phyloP scores from a whole-genome alignment of 2,329 filamentous ascomycete species.

The Sordariomycetes sp. region DNA sequence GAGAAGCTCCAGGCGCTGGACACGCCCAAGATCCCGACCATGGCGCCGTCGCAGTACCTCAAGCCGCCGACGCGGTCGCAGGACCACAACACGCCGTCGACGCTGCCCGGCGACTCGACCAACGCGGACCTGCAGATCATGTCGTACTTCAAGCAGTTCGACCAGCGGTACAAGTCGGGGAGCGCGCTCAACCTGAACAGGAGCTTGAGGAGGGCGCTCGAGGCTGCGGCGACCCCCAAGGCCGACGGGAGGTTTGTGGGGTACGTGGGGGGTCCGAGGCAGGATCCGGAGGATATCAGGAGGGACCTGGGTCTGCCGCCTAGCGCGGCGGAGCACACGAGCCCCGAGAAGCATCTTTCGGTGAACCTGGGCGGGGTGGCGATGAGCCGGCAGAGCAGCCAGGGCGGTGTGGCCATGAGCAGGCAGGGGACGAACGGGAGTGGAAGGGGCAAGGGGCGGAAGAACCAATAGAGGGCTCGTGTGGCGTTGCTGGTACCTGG shows the following conservation, averaged over 20 bases:
- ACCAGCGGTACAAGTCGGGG: constrained; percentile 39
- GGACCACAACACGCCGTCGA: constrained; percentile 45
- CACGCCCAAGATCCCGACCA: constrained; percentile 45
- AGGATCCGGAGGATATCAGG: constrained; percentile 36
- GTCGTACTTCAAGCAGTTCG: constrained; percentile 46
- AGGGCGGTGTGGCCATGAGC: constrained; percentile 46
- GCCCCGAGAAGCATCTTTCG: neutral
- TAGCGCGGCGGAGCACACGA: constrained; percentile 18
- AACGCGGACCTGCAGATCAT: constrained; percentile 46
- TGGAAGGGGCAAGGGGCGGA: constrained; percentile 33
- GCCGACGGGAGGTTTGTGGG: constrained; percentile 36
- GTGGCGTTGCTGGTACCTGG: neutral
- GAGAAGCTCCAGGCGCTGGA: constrained; percentile 44
- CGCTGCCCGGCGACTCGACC: constrained; percentile 40
- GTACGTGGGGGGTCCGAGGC: constrained; percentile 29
- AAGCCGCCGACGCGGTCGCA: constrained; percentile 43
- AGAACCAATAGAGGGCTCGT: constrained; percentile 13
- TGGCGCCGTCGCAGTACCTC: constrained; percentile 46
- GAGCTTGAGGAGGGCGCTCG: constrained; percentile 43
- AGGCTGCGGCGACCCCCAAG: constrained; percentile 39
- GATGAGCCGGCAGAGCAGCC: constrained; percentile 46
- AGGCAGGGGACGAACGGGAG: constrained; percentile 39
- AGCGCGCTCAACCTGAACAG: constrained; percentile 44
- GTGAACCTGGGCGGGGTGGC: constrained; percentile 20
- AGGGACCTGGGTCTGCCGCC: constrained; percentile 37